These are phyloP conservation scores for Excoecaria agallocha DNA, from an alignment of 345 rosid genomes.

Conservation along the genomic window DNA sequence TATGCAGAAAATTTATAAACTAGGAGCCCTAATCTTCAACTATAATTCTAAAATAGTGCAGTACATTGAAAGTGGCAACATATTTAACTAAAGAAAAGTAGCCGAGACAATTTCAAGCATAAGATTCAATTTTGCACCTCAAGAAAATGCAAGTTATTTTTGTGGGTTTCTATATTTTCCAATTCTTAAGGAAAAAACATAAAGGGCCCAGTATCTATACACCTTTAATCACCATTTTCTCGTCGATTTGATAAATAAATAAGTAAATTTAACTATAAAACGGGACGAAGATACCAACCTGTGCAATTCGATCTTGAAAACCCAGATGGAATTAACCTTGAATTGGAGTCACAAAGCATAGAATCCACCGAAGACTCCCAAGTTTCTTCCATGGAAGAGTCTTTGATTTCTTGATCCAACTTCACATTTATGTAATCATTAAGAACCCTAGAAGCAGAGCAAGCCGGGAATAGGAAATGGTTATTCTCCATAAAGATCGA, in stretches of 20 bases:
- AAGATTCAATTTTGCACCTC: not conserved
- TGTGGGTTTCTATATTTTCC: not conserved
- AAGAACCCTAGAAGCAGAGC: constrained; percentile 28
- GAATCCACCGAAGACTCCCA: constrained; percentile 47
- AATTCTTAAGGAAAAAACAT: not conserved
- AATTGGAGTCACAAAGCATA: constrained; percentile 74
- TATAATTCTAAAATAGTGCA: not conserved
- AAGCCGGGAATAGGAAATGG: constrained; percentile 23
- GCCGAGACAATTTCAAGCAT: not conserved
- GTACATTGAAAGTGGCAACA: not conserved
- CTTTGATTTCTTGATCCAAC: constrained; percentile 37
- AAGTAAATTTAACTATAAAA: not conserved
- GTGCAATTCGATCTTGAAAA: constrained; percentile 41
- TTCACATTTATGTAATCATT: constrained; percentile 30
- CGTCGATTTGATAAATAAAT: not conserved
- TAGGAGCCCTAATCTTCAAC: not conserved
- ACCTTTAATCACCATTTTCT: no score
- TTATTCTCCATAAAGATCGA: constrained; percentile 41
- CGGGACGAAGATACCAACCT: constrained; percentile 37
- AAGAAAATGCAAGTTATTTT: not conserved
- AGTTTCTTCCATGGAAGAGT: constrained; percentile 34
- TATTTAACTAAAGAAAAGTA: no score
- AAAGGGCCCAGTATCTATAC: not conserved
- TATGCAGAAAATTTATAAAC: not conserved
- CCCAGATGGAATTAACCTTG: constrained; percentile 58